These are phyloP conservation scores for Xylaria polymorpha DNA, from an alignment of 2,329 filamentous ascomycete species.

Conservation along the genomic window DNA sequence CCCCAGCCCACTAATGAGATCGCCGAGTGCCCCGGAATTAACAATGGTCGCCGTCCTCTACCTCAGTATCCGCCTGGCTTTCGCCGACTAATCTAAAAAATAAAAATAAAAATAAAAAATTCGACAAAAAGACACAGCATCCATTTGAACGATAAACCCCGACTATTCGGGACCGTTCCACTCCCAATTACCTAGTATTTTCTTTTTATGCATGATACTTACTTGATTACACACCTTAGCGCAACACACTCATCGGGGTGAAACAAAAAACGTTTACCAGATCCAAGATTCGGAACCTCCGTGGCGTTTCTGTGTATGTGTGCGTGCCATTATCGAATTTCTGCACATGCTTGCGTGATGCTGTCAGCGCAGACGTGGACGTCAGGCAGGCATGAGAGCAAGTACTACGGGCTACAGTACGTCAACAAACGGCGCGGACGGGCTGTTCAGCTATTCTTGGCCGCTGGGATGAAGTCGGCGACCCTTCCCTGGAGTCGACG, in stretches of 20 bases:
- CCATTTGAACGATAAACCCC: constrained; percentile 6
- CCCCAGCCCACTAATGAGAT: constrained; percentile 14
- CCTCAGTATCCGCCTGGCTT: constrained; percentile 13
- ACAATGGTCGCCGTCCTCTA: constrained; percentile 24
- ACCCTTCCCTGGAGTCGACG: constrained; percentile 10
- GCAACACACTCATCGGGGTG: constrained; percentile 4
- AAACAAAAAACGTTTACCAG: constrained; percentile 12
- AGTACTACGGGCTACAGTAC: background rate
- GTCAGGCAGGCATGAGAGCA: background rate
- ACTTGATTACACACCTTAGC: constrained; percentile 8
- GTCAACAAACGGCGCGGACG: constrained; percentile 1
- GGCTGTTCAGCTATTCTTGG: constrained; percentile 5
- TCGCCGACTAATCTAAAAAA: constrained; percentile 29
- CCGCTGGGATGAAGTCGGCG: constrained; percentile 31
- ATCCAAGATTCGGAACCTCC: constrained; percentile 22
- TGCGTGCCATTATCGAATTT: constrained; percentile 13
- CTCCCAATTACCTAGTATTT: constrained; percentile 2
- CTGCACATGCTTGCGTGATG: background rate
- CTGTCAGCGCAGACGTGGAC: background rate
- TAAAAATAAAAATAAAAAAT: background rate
- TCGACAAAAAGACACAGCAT: background rate
- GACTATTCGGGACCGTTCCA: background rate
- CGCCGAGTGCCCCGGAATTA: constrained; percentile 20
- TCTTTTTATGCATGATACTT: constrained; percentile 20
- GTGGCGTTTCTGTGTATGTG: constrained; percentile 5